Base-by-base conservation (phyloP, 176 grass and related monocot genomes). In the Alopecurus myosuroides region DNA sequence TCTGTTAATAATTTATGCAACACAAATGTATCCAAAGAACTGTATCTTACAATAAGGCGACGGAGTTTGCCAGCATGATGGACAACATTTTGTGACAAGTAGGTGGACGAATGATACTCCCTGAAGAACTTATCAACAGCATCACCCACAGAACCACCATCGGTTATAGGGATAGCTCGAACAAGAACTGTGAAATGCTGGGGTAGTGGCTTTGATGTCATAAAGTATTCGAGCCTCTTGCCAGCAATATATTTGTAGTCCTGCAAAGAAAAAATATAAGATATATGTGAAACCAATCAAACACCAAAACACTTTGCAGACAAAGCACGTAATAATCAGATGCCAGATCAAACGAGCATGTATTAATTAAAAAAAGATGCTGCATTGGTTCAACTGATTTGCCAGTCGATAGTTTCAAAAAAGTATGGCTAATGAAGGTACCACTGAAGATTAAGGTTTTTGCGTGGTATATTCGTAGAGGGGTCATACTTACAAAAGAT, bases 121-220 rank as follows among this genome's bases (percentile, higher is more conserved):
- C 28, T 94, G 81, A 99, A 99, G 77, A 99, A 99, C 61, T 52
- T 89, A 83, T 92, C 88, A 72, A 99, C 90, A 85, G 81, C 84
- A 68, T 90, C 91, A 74, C 91, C 73, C 46, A 96, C 72, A 71
- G 97, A 99, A 85, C 65, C 68, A 76, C 86, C 89, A 52, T 85
- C 37, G 29, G 53, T 72, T 90, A 78, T 25, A 78, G 97, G 97
- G 80, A 96, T 90, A 86, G 90, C 89, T 78, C 97, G 89, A 86
- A 99, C 97, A 80, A 99, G 89, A 86, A 96, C 84, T 37, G 93
- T 92, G 77, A 96, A 99, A 77, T 99, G 86, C 44, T 94, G 91
- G 29, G 86, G 88, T 70, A 94, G 79, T 82, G 89, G 93, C 80
- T 92, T 90, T 29, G 91, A 96, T 25, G 56, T 83, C 88, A 87